These are phyloP conservation scores for Emericellopsis cladophorae DNA, from an alignment of 2,329 filamentous ascomycete species.

Conservation along the genomic window DNA sequence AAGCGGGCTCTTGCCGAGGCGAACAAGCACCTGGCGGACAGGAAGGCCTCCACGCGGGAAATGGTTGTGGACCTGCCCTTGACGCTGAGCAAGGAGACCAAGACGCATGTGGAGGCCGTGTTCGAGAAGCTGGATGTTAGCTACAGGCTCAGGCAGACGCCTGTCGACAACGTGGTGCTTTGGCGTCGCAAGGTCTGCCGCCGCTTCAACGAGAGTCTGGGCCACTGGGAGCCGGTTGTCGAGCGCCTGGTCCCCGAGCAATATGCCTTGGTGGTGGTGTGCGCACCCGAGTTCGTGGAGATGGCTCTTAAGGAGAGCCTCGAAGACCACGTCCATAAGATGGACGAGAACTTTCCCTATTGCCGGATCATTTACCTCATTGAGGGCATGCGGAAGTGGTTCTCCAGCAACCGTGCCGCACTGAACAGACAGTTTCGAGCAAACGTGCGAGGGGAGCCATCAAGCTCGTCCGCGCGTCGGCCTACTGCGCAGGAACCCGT, in stretches of 20 bases:
- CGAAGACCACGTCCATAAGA: slow-evolving; percentile 41
- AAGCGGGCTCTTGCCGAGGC: slow-evolving; percentile 57
- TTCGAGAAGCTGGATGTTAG: slow-evolving; percentile 30
- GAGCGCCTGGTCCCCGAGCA: slow-evolving; percentile 40
- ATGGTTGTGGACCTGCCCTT: slow-evolving; percentile 64
- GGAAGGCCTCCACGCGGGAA: slow-evolving; percentile 59
- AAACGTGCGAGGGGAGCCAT: slow-evolving; percentile 37
- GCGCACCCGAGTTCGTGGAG: slow-evolving; percentile 53
- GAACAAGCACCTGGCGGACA: slow-evolving; percentile 62
- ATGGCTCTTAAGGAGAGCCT: slow-evolving; percentile 40
- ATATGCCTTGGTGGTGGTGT: slow-evolving; percentile 49
- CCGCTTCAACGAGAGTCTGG: slow-evolving; percentile 45
- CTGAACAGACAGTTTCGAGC: slow-evolving; percentile 57
- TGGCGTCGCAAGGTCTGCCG: slow-evolving; percentile 60
- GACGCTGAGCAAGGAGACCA: slow-evolving; percentile 34
- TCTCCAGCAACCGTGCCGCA: slow-evolving; percentile 54
- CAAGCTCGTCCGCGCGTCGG: slow-evolving; percentile 11
- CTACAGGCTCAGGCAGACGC: too few species aligned
- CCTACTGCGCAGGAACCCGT: slow-evolving; percentile 36
- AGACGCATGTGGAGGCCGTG: slow-evolving; percentile 34
- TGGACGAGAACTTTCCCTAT: slow-evolving; percentile 39
- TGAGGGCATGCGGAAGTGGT: slow-evolving; percentile 54
- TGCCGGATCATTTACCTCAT: slow-evolving; percentile 56
- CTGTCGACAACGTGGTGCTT: slow-evolving; percentile 37
- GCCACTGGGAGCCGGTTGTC: slow-evolving; percentile 51